Base-by-base conservation (phyloP, 352 stramenopile species). In the Phytophthora fragariaefolia region DNA sequence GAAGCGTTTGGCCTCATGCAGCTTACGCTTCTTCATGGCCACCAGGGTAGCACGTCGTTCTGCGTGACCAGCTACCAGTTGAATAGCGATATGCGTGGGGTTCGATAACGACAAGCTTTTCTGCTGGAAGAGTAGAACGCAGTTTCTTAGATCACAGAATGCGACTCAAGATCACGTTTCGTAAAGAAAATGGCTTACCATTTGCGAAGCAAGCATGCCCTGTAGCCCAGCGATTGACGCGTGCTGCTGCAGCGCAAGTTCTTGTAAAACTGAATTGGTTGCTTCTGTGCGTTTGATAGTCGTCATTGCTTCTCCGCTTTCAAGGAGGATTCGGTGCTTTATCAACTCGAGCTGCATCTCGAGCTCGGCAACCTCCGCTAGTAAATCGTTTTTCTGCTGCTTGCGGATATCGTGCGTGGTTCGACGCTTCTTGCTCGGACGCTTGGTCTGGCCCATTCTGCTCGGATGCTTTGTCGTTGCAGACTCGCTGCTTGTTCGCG, bases 321-420 rank as follows among this genome's bases (percentile, higher is more conserved):
- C 54, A 15, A 64, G 27, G 30, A 76, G 63, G 9, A 67, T 43
- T 10, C 66, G 58, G n/a, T 73, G 51, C 52, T 83, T 71, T 51
- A 83, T 63, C 30, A 65, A 47, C 18, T 71, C 30, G 23, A 83
- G 64, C 18, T 77, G 52, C 13, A 58, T 59, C 49, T 77, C 62
- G 18, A 81, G 38, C 15, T 32, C 49, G 6, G 64, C 38, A 7
- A 76, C 43, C 22, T 80, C 50, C 9, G 36, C 22, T 8, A 73
- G 12, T 2, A 83, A n/a, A n/a, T 60, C 61, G 22, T 47, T 47
- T 30, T 77, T 79, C 46, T 79, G 65, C 59, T 83, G 69, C 49
- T 74, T 78, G 52, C 70, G 70, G 32, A 78, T 60, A 27, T 65
- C 69, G 66, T 78, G 69, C 26, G 58, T 74, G 4, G 70, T 60